Conservation (phyloP, 2,329 filamentous ascomycete species). For the Verticillium nonalfalfae region DNA sequence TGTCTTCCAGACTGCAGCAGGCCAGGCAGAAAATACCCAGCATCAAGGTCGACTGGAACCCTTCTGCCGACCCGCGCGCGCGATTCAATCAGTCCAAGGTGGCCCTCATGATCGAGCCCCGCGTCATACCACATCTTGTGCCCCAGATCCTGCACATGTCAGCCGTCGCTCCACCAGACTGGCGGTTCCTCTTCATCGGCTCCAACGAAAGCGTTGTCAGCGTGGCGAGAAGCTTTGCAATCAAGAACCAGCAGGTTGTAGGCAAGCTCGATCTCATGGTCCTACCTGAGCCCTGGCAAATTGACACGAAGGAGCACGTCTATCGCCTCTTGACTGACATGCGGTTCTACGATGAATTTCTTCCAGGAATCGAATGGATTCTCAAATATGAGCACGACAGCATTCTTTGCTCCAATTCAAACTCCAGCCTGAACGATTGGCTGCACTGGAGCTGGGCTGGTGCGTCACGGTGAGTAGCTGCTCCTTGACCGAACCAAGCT, state of each 20-base stretch:
- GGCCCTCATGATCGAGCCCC: constrained; percentile 44
- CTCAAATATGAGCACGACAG: constrained; percentile 50
- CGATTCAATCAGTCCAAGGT: constrained; percentile 42
- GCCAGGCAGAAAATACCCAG: constrained; percentile 30
- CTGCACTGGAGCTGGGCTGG: constrained; percentile 49
- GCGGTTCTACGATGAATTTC: constrained; percentile 45
- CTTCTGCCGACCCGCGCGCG: constrained; percentile 21
- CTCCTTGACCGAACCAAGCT: background rate
- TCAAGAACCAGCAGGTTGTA: constrained; percentile 39
- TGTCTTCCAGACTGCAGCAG: constrained; percentile 30
- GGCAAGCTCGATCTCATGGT: constrained; percentile 46
- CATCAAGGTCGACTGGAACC: constrained; percentile 32
- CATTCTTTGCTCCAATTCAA: constrained; percentile 48
- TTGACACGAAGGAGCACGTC: constrained; percentile 40
- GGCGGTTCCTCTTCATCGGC: constrained; percentile 49
- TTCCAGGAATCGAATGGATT: constrained; percentile 45
- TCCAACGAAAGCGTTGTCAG: constrained; percentile 38
- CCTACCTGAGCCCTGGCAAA: constrained; percentile 39
- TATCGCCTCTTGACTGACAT: constrained; percentile 41
- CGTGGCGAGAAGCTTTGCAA: constrained; percentile 36
- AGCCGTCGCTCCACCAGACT: constrained; percentile 47
- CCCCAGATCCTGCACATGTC: constrained; percentile 47
- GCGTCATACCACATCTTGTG: constrained; percentile 39
- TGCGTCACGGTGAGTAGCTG: constrained; percentile 33
- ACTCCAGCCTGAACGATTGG: constrained; percentile 45